Conservation (phyloP, 2,329 filamentous ascomycete species). For the Xylogone sp. region DNA sequence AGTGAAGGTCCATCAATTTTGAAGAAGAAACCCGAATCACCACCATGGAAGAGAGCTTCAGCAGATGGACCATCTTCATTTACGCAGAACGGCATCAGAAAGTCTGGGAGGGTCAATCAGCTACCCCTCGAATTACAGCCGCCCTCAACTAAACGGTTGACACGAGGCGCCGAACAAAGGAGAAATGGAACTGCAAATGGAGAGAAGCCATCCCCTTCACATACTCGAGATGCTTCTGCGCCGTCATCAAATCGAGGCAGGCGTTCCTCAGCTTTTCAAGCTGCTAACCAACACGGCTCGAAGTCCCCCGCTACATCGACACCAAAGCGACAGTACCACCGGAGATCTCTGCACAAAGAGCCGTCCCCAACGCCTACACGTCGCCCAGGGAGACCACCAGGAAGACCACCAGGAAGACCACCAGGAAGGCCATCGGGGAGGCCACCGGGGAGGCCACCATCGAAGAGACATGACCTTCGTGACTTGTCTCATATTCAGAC, state of each 20-base stretch:
- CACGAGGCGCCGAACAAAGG: slow-evolving; percentile 40
- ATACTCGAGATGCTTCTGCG: slow-evolving; percentile 13
- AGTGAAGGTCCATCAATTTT: slow-evolving; percentile 42
- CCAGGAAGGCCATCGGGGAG: too few relatives aligned
- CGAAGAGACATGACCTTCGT: slow-evolving; percentile 17
- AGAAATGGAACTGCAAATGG: slow-evolving; percentile 19
- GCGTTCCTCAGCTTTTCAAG: slow-evolving; percentile 14
- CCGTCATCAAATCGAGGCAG: slow-evolving; percentile 17
- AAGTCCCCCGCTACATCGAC: slow-evolving; percentile 17
- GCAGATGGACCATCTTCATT: slow-evolving; percentile 88
- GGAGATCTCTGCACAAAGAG: slow-evolving; percentile 23
- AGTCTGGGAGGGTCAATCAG: slow-evolving; percentile 60
- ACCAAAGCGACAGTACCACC: slow-evolving; percentile 21
- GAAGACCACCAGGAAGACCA: too few relatives aligned
- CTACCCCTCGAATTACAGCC: slow-evolving; percentile 51
- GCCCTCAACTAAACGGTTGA: slow-evolving; percentile 46
- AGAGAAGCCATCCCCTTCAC: slow-evolving; percentile 9
- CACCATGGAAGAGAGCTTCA: slow-evolving; percentile 86
- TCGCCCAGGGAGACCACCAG: slow-evolving; percentile 13
- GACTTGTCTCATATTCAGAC: background rate
- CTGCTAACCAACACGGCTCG: slow-evolving; percentile 10
- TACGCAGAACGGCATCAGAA: slow-evolving; percentile 66
- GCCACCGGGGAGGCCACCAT: too few relatives aligned
- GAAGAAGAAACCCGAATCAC: slow-evolving; percentile 60
- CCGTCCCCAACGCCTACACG: slow-evolving; percentile 18